Percentiles rank a stretch among this genome's conserved stretches.
phyloP scores from a whole-genome alignment of 495 filamentous ascomycete species.

The Cairneyella variabilis region DNA sequence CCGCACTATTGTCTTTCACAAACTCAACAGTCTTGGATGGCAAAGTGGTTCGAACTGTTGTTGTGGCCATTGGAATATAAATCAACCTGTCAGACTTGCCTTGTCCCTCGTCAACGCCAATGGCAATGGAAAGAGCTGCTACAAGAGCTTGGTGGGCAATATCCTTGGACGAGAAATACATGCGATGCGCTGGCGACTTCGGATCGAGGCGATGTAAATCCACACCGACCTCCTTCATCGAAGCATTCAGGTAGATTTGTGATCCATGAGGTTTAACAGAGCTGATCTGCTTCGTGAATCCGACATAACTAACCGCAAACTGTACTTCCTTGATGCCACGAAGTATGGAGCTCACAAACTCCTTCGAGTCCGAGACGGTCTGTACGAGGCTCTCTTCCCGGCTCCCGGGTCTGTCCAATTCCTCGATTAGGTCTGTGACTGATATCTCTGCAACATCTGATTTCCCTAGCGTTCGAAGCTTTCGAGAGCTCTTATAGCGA shows the following conservation, averaged over 20 bases:
- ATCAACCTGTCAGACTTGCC: slow-evolving; percentile 81
- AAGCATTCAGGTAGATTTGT: slow-evolving; percentile 75
- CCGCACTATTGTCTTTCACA: slow-evolving; percentile 65
- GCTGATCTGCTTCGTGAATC: slow-evolving; percentile 73
- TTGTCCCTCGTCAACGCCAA: slow-evolving; percentile 84
- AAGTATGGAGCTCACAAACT: slow-evolving; percentile 85
- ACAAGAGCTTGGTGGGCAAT: slow-evolving; percentile 93
- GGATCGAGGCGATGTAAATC: slow-evolving; percentile 92
- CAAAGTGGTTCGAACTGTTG: slow-evolving; percentile 88
- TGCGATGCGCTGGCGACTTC: slow-evolving; percentile 91
- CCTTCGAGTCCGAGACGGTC: slow-evolving; percentile 87
- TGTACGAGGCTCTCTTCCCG: slow-evolving; percentile 72
- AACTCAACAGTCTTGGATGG: slow-evolving; percentile 91
- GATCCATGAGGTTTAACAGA: slow-evolving; percentile 59
- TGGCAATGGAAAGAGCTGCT: slow-evolving; percentile 85
- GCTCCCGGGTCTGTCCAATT: slow-evolving; percentile 69
- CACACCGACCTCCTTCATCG: slow-evolving; percentile 93
- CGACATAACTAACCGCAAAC: slow-evolving; percentile 89
- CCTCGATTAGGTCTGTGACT: slow-evolving; percentile 73
- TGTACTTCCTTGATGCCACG: slow-evolving; percentile 94
- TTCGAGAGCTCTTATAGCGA: slow-evolving; percentile 37
- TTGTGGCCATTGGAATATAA: slow-evolving; percentile 97
- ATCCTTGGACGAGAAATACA: slow-evolving; percentile 95
- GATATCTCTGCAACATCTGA: slow-evolving; percentile 47
- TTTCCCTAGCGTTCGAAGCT: slow-evolving; percentile 28